phyloP scores from a whole-genome alignment of 129 eudicot genomes.

The Oenanthe sinensis region DNA sequence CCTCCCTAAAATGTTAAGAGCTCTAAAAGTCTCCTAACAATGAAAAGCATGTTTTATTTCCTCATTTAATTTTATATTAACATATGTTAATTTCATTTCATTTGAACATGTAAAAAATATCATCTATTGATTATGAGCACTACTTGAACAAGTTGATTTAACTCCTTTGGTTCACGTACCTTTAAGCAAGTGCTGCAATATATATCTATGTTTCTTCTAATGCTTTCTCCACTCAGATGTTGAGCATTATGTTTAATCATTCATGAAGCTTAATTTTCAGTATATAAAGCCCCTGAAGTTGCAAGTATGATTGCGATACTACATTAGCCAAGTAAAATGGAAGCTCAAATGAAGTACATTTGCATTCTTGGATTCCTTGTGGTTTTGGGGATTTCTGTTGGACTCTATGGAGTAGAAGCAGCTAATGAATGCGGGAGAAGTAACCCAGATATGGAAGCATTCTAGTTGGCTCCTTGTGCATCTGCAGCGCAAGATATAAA shows the following conservation, averaged over 20 bases:
- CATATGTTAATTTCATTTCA: too few relatives aligned
- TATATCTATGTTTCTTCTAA: conserved; percentile 13
- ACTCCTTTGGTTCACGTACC: too few relatives aligned
- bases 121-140: conserved; percentile 21
- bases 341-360: conserved; percentile 39
- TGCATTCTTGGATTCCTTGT: conserved; percentile 36
- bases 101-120: background rate
- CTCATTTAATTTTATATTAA: too few relatives aligned
- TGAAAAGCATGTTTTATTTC: too few relatives aligned
- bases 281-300: conserved; percentile 25
- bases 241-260: conserved; percentile 30
- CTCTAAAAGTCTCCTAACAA: too few relatives aligned
- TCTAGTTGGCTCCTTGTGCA: conserved; percentile 74
- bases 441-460: conserved; percentile 65
- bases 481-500: conserved; percentile 57
- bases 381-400: conserved; percentile 23
- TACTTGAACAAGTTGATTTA: conserved; percentile 1
- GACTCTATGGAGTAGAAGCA: conserved; percentile 36
- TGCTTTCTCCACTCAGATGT: conserved; percentile 48
- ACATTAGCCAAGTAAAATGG: conserved; percentile 21
- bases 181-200: conserved; percentile 37
- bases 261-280: conserved; percentile 9
- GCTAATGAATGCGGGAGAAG: conserved; percentile 65
- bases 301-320: conserved; percentile 6
- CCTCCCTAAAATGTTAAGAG: too few relatives aligned